phyloP scores from a whole-genome alignment of 2,329 filamentous ascomycete species.

The Sclerotinia sclerotiorum region DNA sequence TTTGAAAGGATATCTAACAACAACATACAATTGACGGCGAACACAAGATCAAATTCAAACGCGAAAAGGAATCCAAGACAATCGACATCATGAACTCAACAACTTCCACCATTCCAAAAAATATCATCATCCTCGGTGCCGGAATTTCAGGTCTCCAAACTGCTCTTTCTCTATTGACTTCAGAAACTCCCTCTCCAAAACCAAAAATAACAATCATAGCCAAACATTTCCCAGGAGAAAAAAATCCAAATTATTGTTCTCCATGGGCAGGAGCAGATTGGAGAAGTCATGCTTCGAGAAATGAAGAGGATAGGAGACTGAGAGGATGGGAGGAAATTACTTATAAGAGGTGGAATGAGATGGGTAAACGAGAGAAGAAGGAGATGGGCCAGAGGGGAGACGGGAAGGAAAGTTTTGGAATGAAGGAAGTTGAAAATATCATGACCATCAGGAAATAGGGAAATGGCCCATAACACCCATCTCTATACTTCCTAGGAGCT shows the following conservation, averaged over 20 bases:
- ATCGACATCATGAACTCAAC: too few species aligned
- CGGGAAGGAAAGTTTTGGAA: too few species aligned
- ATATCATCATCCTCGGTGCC: conserved; percentile 41
- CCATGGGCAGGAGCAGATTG: conserved; percentile 4
- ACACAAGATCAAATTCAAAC: too few species aligned
- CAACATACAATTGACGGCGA: too few species aligned
- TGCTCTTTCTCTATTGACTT: neutral
- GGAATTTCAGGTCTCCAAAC: conserved; percentile 50
- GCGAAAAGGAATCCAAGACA: too few species aligned
- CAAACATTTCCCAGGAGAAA: neutral
- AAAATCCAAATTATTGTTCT: neutral
- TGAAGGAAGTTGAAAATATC: too few species aligned
- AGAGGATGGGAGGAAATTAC: neutral
- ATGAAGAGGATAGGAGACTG: neutral
- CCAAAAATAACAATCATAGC: neutral
- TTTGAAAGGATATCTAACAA: too few species aligned
- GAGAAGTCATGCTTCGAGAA: conserved; percentile 1
- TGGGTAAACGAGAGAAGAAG: too few species aligned
- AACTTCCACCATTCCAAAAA: conserved; percentile 15
- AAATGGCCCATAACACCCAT: neutral
- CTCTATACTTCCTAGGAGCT: neutral
- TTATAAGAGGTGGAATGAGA: too few species aligned
- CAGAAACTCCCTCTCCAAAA: neutral
- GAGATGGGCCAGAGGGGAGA: too few species aligned
- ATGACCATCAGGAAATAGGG: neutral